Evolutionary conservation across 805 yeast genomes (phyloP), one percentile per base, ranked within the genome.

Genomic region (Hanseniaspora vineae): DNA sequence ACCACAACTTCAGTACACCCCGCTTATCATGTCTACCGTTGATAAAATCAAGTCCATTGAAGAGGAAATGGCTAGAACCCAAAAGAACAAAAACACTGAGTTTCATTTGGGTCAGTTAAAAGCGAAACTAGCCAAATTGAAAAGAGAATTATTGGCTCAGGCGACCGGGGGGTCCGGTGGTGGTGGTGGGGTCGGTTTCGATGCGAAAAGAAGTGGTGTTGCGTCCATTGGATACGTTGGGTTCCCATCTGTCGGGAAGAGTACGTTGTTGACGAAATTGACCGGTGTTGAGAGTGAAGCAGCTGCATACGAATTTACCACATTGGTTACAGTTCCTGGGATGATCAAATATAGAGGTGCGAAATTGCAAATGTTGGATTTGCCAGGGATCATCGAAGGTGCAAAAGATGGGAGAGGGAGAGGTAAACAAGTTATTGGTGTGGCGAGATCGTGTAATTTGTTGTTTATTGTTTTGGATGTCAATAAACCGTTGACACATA

Each of bases 201-300:
- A 92, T 69, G 97, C 92, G 42, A 95, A 96, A n/a, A 79, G 96
- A 65, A 90, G 97, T 0, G 99, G 99, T 67, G 96, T 86, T 13
- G 97, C 96, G 3, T 79, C 95, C 9, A 94, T 92, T 46, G 99
- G 98, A 10, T 92, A 89, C 62, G 96, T 92, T 42, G 99, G 99
- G 2, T 92, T 92, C 63, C 99, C 99, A 1, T 89, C 97, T 1
- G 98, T 92, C 31, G 76, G 75, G 52, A 84, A 84, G 59, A 79
- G 86, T 9, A 92, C 99, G 1, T 68, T 92, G 50, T 74, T 92
- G 55, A 79, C 86, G 31, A 84, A 86, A 64, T 69, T 92, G 45
- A 92, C 98, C 0, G 97, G 98, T 53, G 89, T 96, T 2, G 95
- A 87, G 61, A 84, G 96, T 1, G 98, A 90, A 66, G 96, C 83